Conservation (phyloP, 495 filamentous ascomycete genomes). For the Rostrohypoxylon terebratum region DNA sequence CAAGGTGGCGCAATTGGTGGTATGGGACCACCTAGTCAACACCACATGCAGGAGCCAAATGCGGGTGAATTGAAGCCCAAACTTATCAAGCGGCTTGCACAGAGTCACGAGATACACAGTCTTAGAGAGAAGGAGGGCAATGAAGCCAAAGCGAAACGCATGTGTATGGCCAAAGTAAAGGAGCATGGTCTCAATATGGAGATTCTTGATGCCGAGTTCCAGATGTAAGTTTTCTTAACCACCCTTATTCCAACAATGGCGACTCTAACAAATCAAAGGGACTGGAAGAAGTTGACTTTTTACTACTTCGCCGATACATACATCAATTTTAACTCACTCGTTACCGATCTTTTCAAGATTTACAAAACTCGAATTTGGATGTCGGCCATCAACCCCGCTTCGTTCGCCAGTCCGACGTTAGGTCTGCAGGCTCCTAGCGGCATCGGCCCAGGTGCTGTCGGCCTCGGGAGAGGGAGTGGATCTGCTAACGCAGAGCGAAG, state of each 20-base stretch:
- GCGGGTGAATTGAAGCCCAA: conserved; percentile 88
- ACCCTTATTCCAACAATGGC: not conserved
- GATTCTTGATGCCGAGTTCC: conserved; percentile 98
- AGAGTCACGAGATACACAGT: conserved; percentile 86
- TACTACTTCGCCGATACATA: conserved; percentile 98
- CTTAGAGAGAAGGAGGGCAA: conserved; percentile 96
- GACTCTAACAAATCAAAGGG: conserved; percentile 66
- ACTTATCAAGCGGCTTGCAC: conserved; percentile 93
- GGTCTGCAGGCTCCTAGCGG: conserved; percentile 75
- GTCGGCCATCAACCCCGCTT: conserved; percentile 98
- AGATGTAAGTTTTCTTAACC: conserved; percentile 76
- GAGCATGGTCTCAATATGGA: conserved; percentile 98
- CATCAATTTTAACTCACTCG: conserved; percentile 98
- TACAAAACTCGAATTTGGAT: conserved; percentile 99
- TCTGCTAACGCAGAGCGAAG: conserved; percentile 59
- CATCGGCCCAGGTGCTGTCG: conserved; percentile 71
- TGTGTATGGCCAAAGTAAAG: conserved; percentile 94
- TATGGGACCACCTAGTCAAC: conserved; percentile 76
- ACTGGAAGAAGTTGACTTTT: conserved; percentile 98
- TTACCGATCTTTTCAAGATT: conserved; percentile 97
- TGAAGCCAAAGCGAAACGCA: conserved; percentile 95
- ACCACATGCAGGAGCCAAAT: conserved; percentile 79
- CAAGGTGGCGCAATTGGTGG: conserved; percentile 77
- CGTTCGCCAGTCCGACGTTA: conserved; percentile 86
- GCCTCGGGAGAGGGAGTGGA: conserved; percentile 54